Conservation (phyloP, 2,329 filamentous ascomycete species). For the Neoscytalidium dimidiatum region DNA sequence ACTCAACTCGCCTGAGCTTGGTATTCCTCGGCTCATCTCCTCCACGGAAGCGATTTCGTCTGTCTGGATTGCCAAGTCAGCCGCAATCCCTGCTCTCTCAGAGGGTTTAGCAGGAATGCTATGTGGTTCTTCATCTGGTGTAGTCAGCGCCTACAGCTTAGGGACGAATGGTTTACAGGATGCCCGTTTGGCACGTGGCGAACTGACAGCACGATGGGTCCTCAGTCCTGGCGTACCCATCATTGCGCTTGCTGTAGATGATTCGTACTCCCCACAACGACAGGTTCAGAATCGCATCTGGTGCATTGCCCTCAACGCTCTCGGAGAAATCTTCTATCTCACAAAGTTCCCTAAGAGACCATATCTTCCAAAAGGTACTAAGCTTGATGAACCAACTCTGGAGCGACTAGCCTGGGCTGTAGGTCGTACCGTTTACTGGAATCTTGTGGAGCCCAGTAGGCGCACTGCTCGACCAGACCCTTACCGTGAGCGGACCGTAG, state of each 20-base stretch:
- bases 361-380: constrained; percentile 49
- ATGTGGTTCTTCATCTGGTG: constrained; percentile 78
- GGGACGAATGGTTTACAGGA: constrained; percentile 62
- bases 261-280: constrained; percentile 73
- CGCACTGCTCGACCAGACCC: constrained; percentile 72
- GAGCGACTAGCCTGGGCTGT: constrained; percentile 76
- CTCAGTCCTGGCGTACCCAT: constrained; percentile 93
- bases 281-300: constrained; percentile 73
- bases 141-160: constrained; percentile 80
- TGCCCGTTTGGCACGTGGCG: constrained; percentile 67
- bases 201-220: constrained; percentile 84
- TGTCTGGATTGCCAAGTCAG: constrained; percentile 88
- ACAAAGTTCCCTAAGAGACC: constrained; percentile 66
- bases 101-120: constrained; percentile 80
- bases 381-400: constrained; percentile 51
- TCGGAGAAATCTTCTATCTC: constrained; percentile 89
- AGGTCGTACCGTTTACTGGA: constrained; percentile 79
- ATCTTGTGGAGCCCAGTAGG: constrained; percentile 74
- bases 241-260: constrained; percentile 79
- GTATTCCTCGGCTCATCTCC: constrained; percentile 75
- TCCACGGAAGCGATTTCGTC: constrained; percentile 71
- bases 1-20: constrained; percentile 63
- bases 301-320: constrained; percentile 90
- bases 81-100: constrained; percentile 69
- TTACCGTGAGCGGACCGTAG: constrained; percentile 63